Percentiles rank a stretch among this genome's conserved stretches.
Conservation (phyloP, 345 rosid species). For the Hypericum androsaemum region DNA sequence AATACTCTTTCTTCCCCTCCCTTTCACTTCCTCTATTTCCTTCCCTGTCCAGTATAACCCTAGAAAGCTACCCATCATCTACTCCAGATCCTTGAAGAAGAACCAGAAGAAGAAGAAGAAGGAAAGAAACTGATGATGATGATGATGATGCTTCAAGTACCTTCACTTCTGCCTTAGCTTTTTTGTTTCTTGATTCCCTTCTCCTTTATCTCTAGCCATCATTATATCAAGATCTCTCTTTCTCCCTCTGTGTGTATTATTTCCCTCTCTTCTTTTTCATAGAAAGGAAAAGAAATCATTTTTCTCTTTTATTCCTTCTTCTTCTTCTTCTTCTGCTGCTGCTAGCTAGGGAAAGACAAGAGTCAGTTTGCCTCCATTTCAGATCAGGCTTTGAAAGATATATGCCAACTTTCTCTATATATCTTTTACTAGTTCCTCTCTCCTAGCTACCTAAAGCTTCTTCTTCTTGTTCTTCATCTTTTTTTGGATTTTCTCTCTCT, state of each 20-base stretch:
- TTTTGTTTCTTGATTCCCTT: neutral
- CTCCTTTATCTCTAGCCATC: slow-evolving; percentile 5
- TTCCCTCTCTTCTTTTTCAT: slow-evolving; percentile 13
- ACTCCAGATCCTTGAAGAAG: neutral
- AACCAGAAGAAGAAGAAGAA: neutral
- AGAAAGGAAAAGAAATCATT: neutral
- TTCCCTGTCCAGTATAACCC: slow-evolving; percentile 16
- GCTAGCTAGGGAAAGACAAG: slow-evolving; percentile 14
- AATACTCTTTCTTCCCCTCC: slow-evolving; percentile 10
- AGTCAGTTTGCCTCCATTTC: slow-evolving; percentile 14
- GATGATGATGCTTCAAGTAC: neutral
- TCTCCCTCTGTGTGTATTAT: neutral
- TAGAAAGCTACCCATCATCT: slow-evolving; percentile 8
- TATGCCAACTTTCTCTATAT: slow-evolving; percentile 17
- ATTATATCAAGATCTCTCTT: slow-evolving; percentile 1
- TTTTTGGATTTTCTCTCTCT: slow-evolving; percentile 12
- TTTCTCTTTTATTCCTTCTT: too few relatives aligned
- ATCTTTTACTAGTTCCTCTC: slow-evolving; percentile 12
- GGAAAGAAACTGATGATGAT: neutral
- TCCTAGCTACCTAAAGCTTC: slow-evolving; percentile 7
- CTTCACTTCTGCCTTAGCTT: neutral
- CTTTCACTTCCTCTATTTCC: slow-evolving; percentile 9
- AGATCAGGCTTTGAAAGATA: slow-evolving; percentile 13
- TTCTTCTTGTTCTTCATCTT: neutral
- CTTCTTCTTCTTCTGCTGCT: slow-evolving; percentile 6